These are phyloP conservation scores for Colletotrichum australisinense DNA, from an alignment of 2,329 filamentous ascomycete species.

Conservation along the genomic window DNA sequence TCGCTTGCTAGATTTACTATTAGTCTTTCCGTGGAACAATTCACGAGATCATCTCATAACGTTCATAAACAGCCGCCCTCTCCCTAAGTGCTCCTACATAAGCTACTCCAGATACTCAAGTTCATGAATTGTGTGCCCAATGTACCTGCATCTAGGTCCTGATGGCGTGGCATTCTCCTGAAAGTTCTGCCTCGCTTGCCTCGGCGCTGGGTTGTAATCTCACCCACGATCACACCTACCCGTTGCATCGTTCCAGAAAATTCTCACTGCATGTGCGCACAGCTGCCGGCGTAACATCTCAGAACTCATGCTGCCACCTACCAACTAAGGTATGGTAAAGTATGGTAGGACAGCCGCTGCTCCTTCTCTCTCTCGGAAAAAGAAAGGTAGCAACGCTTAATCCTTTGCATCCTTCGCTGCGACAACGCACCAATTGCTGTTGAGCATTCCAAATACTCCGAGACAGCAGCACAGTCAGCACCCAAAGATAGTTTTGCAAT, in stretches of 20 bases:
- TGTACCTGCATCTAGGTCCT: no score
- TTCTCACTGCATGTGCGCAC: not conserved
- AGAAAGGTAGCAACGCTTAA: not conserved
- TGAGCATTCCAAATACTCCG: not conserved
- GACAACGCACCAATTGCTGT: not conserved
- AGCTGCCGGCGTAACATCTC: not conserved
- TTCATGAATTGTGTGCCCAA: no score
- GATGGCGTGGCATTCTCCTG: no score
- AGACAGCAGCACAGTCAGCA: not conserved
- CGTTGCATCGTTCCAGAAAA: not conserved
- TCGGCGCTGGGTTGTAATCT: not conserved
- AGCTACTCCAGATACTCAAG: not conserved
- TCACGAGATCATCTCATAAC: not conserved
- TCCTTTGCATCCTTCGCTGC: not conserved
- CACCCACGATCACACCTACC: not conserved
- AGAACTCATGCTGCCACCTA: not conserved
- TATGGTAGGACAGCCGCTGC: not conserved
- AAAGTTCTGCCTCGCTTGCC: not conserved
- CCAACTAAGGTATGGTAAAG: not conserved
- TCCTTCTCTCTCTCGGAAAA: not conserved
- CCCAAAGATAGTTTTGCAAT: not conserved
- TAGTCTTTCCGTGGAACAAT: not conserved
- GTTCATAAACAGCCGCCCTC: not conserved
- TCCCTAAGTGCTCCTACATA: not conserved
- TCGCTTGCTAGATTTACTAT: constrained; percentile 27